Base-by-base conservation (phyloP, 257 asterid genomes). In the Solanum pimpinellifolium region DNA sequence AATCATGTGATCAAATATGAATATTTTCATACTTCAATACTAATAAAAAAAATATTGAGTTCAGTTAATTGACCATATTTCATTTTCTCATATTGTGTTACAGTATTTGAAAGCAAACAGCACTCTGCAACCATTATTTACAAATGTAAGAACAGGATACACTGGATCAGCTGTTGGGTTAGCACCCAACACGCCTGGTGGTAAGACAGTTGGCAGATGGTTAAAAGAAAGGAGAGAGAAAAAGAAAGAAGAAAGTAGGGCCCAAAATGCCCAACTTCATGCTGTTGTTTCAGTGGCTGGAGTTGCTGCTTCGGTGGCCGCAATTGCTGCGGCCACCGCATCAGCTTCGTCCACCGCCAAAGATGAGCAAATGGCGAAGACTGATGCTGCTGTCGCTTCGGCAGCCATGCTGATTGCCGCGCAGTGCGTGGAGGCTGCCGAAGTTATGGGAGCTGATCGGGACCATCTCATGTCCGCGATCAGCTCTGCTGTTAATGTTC, bases 361-460 rank as follows among this genome's bases (percentile, higher is more conserved):
- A 49, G 98, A 96, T 46, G 98, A 95, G 47, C 95, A 92, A 83
- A 92, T 92, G 91, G 95, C 98, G 1, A 96, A 95, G 88, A 96
- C 99, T 0, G 95, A 97, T 75, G 92, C 93, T 91, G 99, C 98
- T 13, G 99, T 97, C 21, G 99, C 99, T 35, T 97, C 99, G 7
- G 99, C 99, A 10, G 99, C 99, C 41, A 95, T 96, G 47, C 85
- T 97, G 87, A 98, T 97, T 37, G 99, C 99, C 7, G 98, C 98
- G 5, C 99, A 97, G 85, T 97, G 99, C 73, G 98, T 97, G 81
- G 99, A 97, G 89, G 98, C 99, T 46, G 98, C 99, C 23, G 99
- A 97, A 92, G 86, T 91, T 3, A 93, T 95, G 94, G 99, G 99
- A 9, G 99, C 98, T 23, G 99, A 97, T n/a, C 92, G 99, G 5